These are phyloP conservation scores for Termitomyces eurrhizus DNA, from an alignment of 768 basidiomycete species.

Conservation along the genomic window DNA sequence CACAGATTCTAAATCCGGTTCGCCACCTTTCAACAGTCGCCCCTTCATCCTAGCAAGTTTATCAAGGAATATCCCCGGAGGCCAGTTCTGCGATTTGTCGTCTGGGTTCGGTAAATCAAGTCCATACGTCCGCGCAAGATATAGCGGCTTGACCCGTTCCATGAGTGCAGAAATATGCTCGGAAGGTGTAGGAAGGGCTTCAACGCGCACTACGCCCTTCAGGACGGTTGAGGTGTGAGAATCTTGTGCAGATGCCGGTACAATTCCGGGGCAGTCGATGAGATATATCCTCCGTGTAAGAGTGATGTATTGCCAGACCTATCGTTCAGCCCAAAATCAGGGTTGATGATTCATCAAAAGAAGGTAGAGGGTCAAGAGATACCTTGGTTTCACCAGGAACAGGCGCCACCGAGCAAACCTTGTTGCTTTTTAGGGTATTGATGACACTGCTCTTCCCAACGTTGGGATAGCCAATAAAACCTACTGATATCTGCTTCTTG, in stretches of 20 bases:
- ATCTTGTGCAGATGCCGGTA: constrained; percentile 90
- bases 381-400: constrained; percentile 97
- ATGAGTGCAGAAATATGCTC: constrained; percentile 90
- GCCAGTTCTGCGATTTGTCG: constrained; percentile 53
- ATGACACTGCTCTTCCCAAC: constrained; percentile 97
- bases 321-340: background rate
- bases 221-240: constrained; percentile 88
- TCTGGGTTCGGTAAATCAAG: constrained; percentile 59
- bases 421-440: constrained; percentile 97
- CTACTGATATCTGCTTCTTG: constrained; percentile 99
- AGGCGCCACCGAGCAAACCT: constrained; percentile 95
- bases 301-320: constrained; percentile 99
- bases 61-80: constrained; percentile 76
- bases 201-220: constrained; percentile 95
- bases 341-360: constrained; percentile 12
- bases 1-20: constrained; percentile 88
- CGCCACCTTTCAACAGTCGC: constrained; percentile 88
- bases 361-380: constrained; percentile 14
- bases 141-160: constrained; percentile 87
- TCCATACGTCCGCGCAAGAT: constrained; percentile 83
- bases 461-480: constrained; percentile 97
- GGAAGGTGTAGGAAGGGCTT: constrained; percentile 88
- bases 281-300: constrained; percentile 95
- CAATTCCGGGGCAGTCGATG: constrained; percentile 98
- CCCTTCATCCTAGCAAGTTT: constrained; percentile 88